These are phyloP conservation scores for Fusarium musae DNA, from an alignment of 2,329 filamentous ascomycete genomes.

Conservation along the genomic window DNA sequence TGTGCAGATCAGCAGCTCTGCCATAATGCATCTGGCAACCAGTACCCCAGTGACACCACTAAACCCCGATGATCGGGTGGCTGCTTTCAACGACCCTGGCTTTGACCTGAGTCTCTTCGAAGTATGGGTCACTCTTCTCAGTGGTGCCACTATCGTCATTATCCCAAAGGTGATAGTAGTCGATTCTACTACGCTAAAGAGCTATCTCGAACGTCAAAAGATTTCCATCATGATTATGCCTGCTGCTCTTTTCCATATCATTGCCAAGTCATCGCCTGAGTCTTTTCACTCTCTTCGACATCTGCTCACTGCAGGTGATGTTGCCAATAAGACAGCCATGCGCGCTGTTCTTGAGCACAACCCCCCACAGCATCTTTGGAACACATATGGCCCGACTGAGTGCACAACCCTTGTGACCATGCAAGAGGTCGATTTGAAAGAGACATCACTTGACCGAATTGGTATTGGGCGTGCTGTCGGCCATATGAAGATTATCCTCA, in stretches of 20 bases:
- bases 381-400: constrained; percentile 5
- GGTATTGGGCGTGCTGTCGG: background rate
- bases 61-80: background rate
- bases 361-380: background rate
- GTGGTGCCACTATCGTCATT: background rate
- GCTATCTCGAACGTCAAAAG: background rate
- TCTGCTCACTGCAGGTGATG: background rate
- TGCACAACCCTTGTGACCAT: background rate
- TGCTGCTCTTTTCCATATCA: background rate
- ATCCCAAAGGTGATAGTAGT: background rate
- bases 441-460: background rate
- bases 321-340: background rate
- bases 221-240: constrained; percentile 1
- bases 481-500: background rate
- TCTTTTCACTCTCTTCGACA: background rate
- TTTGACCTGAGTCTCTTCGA: constrained; percentile 4
- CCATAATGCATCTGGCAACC: background rate
- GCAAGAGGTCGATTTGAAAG: background rate
- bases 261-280: background rate
- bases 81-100: background rate
- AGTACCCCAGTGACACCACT: background rate
- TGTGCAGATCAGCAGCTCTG: background rate
- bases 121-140: background rate
- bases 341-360: background rate
- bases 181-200: background rate